Evolutionary conservation across 2,329 filamentous ascomycete species (phyloP), one percentile per base, ranked within the genome.

Genomic region (Colletotrichum cuscutae): DNA sequence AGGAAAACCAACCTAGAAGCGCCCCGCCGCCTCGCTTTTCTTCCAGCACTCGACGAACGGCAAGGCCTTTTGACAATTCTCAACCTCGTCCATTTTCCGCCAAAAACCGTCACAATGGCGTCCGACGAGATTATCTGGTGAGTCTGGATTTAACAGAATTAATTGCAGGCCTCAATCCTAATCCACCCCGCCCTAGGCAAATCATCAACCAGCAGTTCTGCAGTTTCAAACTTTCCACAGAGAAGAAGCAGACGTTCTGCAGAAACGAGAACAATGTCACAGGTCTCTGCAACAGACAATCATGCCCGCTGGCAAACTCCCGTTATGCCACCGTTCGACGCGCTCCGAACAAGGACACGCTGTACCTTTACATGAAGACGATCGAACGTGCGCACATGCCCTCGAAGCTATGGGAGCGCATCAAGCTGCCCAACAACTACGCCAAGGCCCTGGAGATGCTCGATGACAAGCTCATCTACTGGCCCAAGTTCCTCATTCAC

Each of bases 291-390:
- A 95, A 94, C 81, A 89, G 95, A 71, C 94, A 98, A 82, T 94
- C 94, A 66, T 98, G 95, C 81, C 95, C 95, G 3, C 90, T 98
- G 70, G 95, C 95, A 77, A 98, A 98, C 86, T 94, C 92, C 52
- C 91, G 95, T 74, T 98, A 98, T 87, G 96, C 96, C 73, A 98
- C 96, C 9, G 91, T 98, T 74, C 93, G 96, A 76, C 90, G 94
- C 66, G 91, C 97, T 79, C 93, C 95, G 86, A 92, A 83, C 74
- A 95, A 94, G 65, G 93, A 94, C 75, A 91, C 91, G 9, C 89
- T 98, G 75, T 98, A 98, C 85, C 92, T 98, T 70, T 98, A 97
- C 88, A 97, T 98, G 89, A 98, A 98, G 87, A 97, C 95, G 5
- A 90, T 95, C 77, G 95, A 98, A 86, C 94, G 97, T 74, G 89